phyloP scores from a whole-genome alignment of 257 asterid species.

The Echium plantagineum region DNA sequence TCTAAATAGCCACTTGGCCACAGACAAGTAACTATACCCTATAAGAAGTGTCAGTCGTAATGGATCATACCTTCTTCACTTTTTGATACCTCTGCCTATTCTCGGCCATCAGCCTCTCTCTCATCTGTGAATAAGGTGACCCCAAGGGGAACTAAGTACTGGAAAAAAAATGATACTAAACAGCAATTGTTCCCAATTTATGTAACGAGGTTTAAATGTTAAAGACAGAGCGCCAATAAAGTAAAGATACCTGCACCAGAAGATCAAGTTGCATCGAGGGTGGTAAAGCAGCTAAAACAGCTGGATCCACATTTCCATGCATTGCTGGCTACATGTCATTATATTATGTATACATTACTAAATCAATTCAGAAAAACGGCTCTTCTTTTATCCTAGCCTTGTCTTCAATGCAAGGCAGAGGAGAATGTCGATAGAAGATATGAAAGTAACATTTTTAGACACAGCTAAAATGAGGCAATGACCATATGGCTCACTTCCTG shows the following conservation, averaged over 20 bases:
- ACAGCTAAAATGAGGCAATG: background rate
- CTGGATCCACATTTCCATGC: conserved; percentile 87
- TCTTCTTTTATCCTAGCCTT: background rate
- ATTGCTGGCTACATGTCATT: conserved; percentile 58
- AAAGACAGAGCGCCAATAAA: background rate
- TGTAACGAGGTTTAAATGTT: background rate
- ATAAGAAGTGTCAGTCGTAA: background rate
- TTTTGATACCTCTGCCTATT: conserved; percentile 93
- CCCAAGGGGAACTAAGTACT: conserved; percentile 7
- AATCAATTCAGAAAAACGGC: background rate
- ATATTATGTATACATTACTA: background rate
- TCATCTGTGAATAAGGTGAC: conserved; percentile 54
- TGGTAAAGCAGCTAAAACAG: conserved; percentile 83
- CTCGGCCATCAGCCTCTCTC: conserved; percentile 98
- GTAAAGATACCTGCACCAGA: conserved; percentile 66
- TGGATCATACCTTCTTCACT: conserved; percentile 69
- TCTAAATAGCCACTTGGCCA: conserved; percentile 1
- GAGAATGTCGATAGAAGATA: background rate
- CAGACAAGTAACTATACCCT: background rate
- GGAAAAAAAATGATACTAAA: background rate
- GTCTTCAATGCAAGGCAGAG: background rate
- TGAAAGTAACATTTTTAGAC: background rate
- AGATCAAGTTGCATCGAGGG: conserved; percentile 99
- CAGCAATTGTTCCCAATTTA: background rate
- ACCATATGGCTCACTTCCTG: background rate